Base-by-base conservation (phyloP, 371 early-diverging fungal species). In the Sporodiniella umbellata region DNA sequence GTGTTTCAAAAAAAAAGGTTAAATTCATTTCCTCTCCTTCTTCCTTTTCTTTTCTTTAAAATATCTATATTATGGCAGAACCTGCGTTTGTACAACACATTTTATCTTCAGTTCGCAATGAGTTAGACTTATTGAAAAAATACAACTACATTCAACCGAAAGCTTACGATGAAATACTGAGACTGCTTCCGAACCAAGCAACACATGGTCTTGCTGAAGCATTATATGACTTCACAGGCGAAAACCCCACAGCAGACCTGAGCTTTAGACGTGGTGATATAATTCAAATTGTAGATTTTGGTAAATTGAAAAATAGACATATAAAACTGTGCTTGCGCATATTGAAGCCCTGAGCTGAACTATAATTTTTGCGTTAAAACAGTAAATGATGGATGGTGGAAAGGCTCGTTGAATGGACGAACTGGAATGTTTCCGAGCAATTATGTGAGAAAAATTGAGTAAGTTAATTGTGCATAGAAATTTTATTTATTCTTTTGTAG, bases 391-490 rank as follows among this genome's bases (percentile, higher is more conserved):
- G 51, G 53, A 33, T 91, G 92, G 92, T 81, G 87, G 81, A 79
- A 85, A 70, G 89, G 87, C 77, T 68, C 50, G 10, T 42, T 45
- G n/a, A 64, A 83, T 51, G 89, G 88, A 11, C 51, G 64, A 6
- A 70, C 71, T 8, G 96, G 95, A 0, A 78, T 86, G 15, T 85
- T 96, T 48, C 96, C 96, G 7, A 82, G 85, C 2, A 87, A 80
- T 51, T 95, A 94, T 68, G 91, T 94, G 17, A 58, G 48, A 28
- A 49, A 48, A 50, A 31, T 53, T 23, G 48, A 42, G 58, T 47
- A 57, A 52, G 53, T 48, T 4, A 8, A 3, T 8, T 19, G 6
- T 33, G 15, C 11, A n/a, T 35, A 35, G 15, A 35, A 11, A 6
- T 15, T 35, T 14, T 7, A 35, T 35, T 35, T 11, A 5, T 5